A percentile compares a stretch with the other conserved stretches of the same genome.
Conservation (phyloP, 805 yeast species). For the Kluyveromyces aestuarii region DNA sequence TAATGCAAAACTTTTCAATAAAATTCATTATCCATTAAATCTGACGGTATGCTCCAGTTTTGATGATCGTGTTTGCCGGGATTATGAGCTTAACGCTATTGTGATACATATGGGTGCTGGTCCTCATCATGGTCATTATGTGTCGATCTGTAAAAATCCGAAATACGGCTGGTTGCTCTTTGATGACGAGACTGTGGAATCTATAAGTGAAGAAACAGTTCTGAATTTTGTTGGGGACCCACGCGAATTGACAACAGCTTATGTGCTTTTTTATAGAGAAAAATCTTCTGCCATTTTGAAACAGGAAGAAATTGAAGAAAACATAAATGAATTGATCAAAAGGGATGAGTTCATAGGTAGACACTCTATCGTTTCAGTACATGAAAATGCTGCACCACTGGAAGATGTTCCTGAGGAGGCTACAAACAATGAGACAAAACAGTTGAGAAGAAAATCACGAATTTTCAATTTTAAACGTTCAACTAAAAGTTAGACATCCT, state of each 20-base stretch:
- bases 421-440: conserved; percentile 4
- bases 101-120: conserved; percentile 97
- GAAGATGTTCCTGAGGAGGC: conserved; percentile 11
- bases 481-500: not conserved
- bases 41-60: conserved; percentile 52
- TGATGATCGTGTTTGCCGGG: conserved; percentile 34
- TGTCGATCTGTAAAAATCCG: conserved; percentile 71
- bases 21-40: conserved; percentile 70
- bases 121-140: conserved; percentile 96
- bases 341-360: conserved; percentile 17
- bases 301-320: conserved; percentile 10
- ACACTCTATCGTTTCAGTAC: not conserved
- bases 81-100: conserved; percentile 75
- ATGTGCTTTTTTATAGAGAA: conserved; percentile 73
- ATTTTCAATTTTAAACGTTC: conserved; percentile 18
- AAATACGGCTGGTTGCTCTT: conserved; percentile 81
- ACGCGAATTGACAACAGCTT: conserved; percentile 85
- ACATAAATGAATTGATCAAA: conserved; percentile 15
- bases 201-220: conserved; percentile 76
- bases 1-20: conserved; percentile 78
- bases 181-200: conserved; percentile 92
- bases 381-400: conserved; percentile 3
- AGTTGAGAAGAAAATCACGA: conserved; percentile 17
- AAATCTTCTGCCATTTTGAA: conserved; percentile 18
- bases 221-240: conserved; percentile 81